Evolutionary conservation across 2,329 filamentous ascomycete genomes (phyloP).

Genomic region (Penicillium paneum): DNA sequence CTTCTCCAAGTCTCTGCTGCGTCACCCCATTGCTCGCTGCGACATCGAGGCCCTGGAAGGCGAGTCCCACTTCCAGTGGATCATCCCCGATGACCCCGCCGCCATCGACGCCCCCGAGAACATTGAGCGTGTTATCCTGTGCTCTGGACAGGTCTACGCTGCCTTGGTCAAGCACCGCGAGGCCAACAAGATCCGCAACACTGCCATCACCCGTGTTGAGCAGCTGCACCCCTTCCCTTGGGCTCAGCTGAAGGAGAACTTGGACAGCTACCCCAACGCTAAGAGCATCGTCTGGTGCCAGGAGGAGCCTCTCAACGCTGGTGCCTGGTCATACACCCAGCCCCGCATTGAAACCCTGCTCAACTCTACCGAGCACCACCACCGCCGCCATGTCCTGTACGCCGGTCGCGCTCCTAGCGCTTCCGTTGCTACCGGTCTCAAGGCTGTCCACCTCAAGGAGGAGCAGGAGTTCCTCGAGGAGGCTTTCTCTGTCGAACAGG

Average conservation of each 20-base stretch:
- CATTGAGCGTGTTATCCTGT: slow-evolving; percentile 91
- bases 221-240: slow-evolving; percentile 99
- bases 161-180: slow-evolving; percentile 88
- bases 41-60: slow-evolving; percentile 85
- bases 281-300: slow-evolving; percentile 97
- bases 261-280: slow-evolving; percentile 95
- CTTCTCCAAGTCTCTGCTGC: slow-evolving; percentile 96
- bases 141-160: slow-evolving; percentile 90
- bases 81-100: slow-evolving; percentile 79
- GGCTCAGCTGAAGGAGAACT: slow-evolving; percentile 93
- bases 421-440: slow-evolving; percentile 88
- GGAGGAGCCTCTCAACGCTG: slow-evolving; percentile 96
- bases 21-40: slow-evolving; percentile 88
- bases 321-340: slow-evolving; percentile 96
- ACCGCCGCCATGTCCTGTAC: slow-evolving; percentile 95
- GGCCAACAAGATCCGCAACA: slow-evolving; percentile 80
- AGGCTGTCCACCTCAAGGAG: slow-evolving; percentile 84
- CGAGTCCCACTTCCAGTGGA: slow-evolving; percentile 93
- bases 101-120: slow-evolving; percentile 75
- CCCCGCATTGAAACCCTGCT: slow-evolving; percentile 94
- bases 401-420: slow-evolving; percentile 91
- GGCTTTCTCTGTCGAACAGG: slow-evolving; percentile 62
- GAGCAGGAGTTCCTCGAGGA: slow-evolving; percentile 76
- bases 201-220: slow-evolving; percentile 92
- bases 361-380: slow-evolving; percentile 86